A percentile compares a stretch with the other conserved stretches of the same genome.
Evolutionary conservation across 2,329 filamentous ascomycete genomes (phyloP).

Genomic region (Claviceps sp.): DNA sequence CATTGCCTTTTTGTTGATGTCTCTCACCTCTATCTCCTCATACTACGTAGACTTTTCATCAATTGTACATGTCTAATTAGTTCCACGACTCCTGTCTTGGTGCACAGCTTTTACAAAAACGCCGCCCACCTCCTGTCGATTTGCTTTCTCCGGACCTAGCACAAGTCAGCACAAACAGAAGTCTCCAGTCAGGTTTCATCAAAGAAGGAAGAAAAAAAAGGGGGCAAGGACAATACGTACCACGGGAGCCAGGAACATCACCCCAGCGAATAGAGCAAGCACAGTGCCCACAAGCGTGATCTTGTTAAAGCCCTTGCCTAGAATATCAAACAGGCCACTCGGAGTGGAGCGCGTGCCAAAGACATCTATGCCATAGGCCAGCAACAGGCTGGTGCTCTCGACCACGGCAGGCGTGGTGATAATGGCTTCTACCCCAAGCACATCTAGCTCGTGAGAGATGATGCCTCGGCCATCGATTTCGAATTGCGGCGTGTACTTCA

Average conservation of each 20-base stretch:
- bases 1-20: too few species aligned
- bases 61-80: too few species aligned
- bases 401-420: slow-evolving; percentile 65
- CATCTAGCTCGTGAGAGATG: slow-evolving; percentile 69
- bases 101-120: slow-evolving; percentile 13
- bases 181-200: too few species aligned
- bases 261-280: slow-evolving; percentile 62
- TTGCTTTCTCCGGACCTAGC: slow-evolving; percentile 49
- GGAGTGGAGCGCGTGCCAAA: slow-evolving; percentile 82
- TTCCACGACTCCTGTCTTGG: too few species aligned
- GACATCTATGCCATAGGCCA: slow-evolving; percentile 78
- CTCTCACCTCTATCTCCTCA: too few species aligned
- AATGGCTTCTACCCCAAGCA: slow-evolving; percentile 61
- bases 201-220: neutral
- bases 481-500: slow-evolving; percentile 60
- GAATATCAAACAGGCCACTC: slow-evolving; percentile 78
- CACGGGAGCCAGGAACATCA: slow-evolving; percentile 69
- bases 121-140: slow-evolving; percentile 51
- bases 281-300: slow-evolving; percentile 74
- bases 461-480: slow-evolving; percentile 74
- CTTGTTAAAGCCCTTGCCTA: slow-evolving; percentile 92
- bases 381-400: slow-evolving; percentile 83
- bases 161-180: slow-evolving; percentile 16
- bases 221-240: slow-evolving; percentile 39
- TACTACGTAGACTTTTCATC: too few species aligned